Conservation (phyloP, 768 basidiomycete genomes). For the Sarcodon aspratus region DNA sequence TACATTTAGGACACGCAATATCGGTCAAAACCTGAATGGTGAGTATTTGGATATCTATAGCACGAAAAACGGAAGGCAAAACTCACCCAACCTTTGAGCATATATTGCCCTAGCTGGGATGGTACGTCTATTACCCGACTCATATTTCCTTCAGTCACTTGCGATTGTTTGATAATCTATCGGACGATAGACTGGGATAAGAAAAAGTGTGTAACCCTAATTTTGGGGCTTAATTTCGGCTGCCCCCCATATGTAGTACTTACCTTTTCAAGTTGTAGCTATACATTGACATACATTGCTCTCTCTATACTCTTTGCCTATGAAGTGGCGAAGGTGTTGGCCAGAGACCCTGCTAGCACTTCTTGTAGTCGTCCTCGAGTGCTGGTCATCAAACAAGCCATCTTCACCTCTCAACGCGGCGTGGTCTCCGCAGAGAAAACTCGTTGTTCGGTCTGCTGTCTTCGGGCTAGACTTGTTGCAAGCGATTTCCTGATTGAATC, state of each 20-base stretch:
- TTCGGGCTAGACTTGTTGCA: too few species aligned
- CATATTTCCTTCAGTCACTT: neutral
- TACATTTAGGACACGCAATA: constrained; percentile 48
- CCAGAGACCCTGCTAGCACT: constrained; percentile 15
- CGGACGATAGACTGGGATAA: neutral
- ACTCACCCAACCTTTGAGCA: constrained; percentile 71
- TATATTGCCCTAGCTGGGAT: constrained; percentile 51
- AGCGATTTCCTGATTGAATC: too few species aligned
- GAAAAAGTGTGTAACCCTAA: neutral
- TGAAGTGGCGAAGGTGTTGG: constrained; percentile 17
- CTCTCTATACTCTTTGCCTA: constrained; percentile 4
- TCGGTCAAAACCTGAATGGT: constrained; percentile 49
- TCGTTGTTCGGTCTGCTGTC: constrained; percentile 13
- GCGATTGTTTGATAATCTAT: neutral
- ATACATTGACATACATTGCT: neutral
- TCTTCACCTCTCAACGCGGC: constrained; percentile 6
- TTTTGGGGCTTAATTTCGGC: too few species aligned
- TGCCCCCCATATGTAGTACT: too few species aligned
- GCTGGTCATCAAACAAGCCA: constrained; percentile 1
- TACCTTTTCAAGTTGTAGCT: too few species aligned
- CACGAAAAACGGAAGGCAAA: too few species aligned
- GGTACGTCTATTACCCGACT: constrained; percentile 38
- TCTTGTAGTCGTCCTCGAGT: constrained; percentile 14
- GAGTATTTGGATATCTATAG: neutral
- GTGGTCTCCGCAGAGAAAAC: constrained; percentile 15